A percentile compares a stretch with the other conserved stretches of the same genome.
These are phyloP conservation scores for Amanita molliuscula DNA, from an alignment of 768 basidiomycete species.

Conservation along the genomic window DNA sequence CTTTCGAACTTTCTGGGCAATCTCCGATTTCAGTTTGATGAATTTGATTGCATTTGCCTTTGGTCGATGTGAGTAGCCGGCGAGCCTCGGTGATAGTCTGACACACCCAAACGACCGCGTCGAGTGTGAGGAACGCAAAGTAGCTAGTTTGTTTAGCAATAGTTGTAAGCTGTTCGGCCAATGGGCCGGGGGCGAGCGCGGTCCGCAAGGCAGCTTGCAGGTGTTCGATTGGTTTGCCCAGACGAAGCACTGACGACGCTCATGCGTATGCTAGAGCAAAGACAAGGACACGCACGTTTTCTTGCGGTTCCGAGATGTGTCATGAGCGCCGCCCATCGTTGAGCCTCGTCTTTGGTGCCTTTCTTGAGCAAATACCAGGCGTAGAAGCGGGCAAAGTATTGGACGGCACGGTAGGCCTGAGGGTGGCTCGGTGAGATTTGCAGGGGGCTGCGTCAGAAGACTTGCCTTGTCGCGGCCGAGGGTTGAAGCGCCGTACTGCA, in stretches of 20 bases:
- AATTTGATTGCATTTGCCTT: conserved; percentile 64
- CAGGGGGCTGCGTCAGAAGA: background rate
- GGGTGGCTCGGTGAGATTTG: background rate
- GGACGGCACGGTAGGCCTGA: conserved; percentile 81
- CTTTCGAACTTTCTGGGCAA: conserved; percentile 48
- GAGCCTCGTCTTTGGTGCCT: conserved; percentile 62
- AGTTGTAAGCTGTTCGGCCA: conserved; percentile 66
- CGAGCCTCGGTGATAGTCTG: background rate
- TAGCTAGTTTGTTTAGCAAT: conserved; percentile 82
- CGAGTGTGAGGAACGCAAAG: conserved; percentile 78
- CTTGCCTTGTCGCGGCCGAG: conserved; percentile 84
- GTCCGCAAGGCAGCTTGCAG: conserved; percentile 82
- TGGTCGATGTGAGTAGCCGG: conserved; percentile 3
- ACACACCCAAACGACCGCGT: conserved; percentile 79
- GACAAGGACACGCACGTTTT: conserved; percentile 49
- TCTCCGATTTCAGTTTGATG: conserved; percentile 47
- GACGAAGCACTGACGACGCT: conserved; percentile 60
- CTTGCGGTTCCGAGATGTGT: conserved; percentile 73
- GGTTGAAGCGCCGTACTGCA: conserved; percentile 76
- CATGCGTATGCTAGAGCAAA: background rate
- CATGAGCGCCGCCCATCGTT: conserved; percentile 79
- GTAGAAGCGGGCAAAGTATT: conserved; percentile 85
- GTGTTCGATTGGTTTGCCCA: conserved; percentile 92
- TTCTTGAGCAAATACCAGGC: conserved; percentile 70
- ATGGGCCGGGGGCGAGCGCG: conserved; percentile 38